Percentiles rank a stretch among this genome's conserved stretches.
Conservation (phyloP, 1,284 basidiomycete genomes). For the Ceratobasidium sp. region DNA sequence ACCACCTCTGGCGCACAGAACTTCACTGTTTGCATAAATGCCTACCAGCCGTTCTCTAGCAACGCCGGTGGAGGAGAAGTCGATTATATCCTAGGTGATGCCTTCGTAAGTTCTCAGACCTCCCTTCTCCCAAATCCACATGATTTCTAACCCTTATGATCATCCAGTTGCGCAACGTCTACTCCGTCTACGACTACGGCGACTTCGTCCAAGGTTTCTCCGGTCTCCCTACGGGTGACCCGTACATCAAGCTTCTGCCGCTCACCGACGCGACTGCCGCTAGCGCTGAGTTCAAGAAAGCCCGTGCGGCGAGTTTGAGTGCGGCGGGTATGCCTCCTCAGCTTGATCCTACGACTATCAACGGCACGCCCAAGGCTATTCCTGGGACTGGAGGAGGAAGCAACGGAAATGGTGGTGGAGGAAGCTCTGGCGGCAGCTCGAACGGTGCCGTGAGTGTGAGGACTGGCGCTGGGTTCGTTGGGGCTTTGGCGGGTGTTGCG, state of each 20-base stretch:
- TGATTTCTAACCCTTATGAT: too few species aligned
- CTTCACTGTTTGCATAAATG: conserved; percentile 26
- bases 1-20: neutral
- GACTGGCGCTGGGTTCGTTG: too few species aligned
- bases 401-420: neutral
- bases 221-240: conserved; percentile 27
- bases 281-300: conserved; percentile 38
- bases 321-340: conserved; percentile 38
- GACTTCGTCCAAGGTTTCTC: conserved; percentile 35
- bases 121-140: too few species aligned
- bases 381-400: conserved; percentile 27
- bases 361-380: conserved; percentile 20
- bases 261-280: conserved; percentile 39
- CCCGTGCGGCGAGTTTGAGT: conserved; percentile 34
- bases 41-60: conserved; percentile 34
- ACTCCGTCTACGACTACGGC: conserved; percentile 35
- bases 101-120: conserved; percentile 19
- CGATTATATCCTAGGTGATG: conserved; percentile 41
- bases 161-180: conserved; percentile 33
- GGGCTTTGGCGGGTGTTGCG: too few species aligned
- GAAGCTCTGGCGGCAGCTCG: neutral
- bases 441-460: too few species aligned
- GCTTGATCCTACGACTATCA: conserved; percentile 31
- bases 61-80: conserved; percentile 35
- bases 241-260: conserved; percentile 41